Conservation (phyloP, 139 green algal genomes). For the Chlamydomonas incerta region DNA sequence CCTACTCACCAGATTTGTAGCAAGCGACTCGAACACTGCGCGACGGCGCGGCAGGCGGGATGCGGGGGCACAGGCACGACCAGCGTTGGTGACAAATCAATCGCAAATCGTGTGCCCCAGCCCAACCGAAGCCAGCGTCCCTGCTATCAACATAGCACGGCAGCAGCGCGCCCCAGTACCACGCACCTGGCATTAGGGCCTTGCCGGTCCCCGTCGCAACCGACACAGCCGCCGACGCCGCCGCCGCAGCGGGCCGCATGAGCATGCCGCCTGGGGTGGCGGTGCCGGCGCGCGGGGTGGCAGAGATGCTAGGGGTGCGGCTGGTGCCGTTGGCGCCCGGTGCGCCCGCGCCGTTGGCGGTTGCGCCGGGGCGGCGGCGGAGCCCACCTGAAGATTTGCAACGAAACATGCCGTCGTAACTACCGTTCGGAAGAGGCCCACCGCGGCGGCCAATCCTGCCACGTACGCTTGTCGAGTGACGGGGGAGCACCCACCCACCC, state of each 20-base stretch:
- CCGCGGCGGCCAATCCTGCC: too few species aligned
- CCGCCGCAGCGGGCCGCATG: neutral
- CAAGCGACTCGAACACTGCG: constrained; percentile 59
- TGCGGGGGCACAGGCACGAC: too few species aligned
- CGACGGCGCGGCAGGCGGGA: too few species aligned
- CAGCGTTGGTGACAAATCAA: too few species aligned
- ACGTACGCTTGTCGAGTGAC: too few species aligned
- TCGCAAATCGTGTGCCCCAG: too few species aligned
- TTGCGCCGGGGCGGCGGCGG: neutral
- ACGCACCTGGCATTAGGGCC: constrained; percentile 52
- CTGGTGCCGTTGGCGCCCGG: neutral
- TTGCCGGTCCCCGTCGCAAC: constrained; percentile 54
- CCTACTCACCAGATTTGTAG: constrained; percentile 42
- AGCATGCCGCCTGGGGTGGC: constrained; percentile 1
- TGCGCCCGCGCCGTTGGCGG: neutral
- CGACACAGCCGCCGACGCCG: constrained; percentile 29
- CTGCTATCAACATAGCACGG: too few species aligned
- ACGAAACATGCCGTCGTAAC: too few species aligned
- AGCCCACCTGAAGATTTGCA: neutral
- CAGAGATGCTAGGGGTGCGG: neutral
- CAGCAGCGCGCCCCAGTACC: too few species aligned
- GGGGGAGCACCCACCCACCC: too few species aligned
- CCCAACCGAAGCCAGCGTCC: too few species aligned
- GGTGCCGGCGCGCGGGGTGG: neutral
- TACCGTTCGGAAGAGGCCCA: too few species aligned